These are phyloP conservation scores for Boletales sp. DNA, from an alignment of 768 basidiomycete species.

Conservation along the genomic window DNA sequence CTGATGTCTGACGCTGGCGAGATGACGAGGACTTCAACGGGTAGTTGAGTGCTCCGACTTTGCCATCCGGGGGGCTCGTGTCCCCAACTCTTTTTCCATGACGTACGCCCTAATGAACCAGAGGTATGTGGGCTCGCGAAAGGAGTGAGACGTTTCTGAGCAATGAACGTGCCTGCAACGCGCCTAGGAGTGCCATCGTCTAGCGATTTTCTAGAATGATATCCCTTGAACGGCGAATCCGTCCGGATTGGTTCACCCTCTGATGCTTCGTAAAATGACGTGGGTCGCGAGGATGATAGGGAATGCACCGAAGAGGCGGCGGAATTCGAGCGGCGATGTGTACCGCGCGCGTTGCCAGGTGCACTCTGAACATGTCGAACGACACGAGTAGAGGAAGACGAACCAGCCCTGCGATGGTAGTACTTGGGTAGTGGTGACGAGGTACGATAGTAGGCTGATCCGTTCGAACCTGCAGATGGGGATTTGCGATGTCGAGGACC, in stretches of 20 bases:
- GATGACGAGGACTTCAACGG: conserved; percentile 76
- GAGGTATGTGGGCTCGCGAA: conserved; percentile 56
- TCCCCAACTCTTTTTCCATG: conserved; percentile 91
- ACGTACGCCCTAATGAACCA: conserved; percentile 56
- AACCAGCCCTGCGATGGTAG: conserved; percentile 75
- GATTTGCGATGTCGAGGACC: conserved; percentile 63
- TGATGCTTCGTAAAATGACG: conserved; percentile 73
- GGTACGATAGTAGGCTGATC: conserved; percentile 60
- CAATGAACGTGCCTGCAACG: conserved; percentile 62
- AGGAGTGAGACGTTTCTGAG: conserved; percentile 76
- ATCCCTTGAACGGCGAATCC: conserved; percentile 58
- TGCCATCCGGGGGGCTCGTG: conserved; percentile 86
- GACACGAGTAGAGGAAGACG: conserved; percentile 80
- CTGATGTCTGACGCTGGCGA: conserved; percentile 54
- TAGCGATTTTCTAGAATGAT: conserved; percentile 42
- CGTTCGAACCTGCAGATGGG: conserved; percentile 73
- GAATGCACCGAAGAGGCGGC: conserved; percentile 77
- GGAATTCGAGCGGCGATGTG: conserved; percentile 73
- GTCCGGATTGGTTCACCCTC: conserved; percentile 65
- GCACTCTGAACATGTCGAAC: conserved; percentile 58
- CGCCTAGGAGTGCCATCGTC: conserved; percentile 45
- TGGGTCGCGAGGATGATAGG: conserved; percentile 68
- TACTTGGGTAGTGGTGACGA: conserved; percentile 74
- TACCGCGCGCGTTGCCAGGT: conserved; percentile 33
- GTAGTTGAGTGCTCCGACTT: conserved; percentile 56